A percentile compares a stretch with the other conserved stretches of the same genome.
phyloP scores from a whole-genome alignment of 768 basidiomycete genomes.

The Lepiota venenata region DNA sequence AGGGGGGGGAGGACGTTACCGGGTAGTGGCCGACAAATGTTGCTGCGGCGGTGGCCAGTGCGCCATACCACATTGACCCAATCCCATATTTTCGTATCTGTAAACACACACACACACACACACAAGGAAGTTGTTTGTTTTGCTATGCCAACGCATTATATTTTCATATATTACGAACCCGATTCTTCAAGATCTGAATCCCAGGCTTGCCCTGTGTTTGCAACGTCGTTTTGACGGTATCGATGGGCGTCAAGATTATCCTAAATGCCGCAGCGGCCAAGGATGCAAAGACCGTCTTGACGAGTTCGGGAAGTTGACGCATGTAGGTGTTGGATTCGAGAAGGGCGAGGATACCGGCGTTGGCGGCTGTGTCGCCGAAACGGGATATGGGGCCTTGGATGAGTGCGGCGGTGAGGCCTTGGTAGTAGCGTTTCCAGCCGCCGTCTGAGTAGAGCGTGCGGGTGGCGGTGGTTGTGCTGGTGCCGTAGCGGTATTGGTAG shows the following conservation, averaged over 20 bases:
- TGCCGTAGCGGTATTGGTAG: constrained; percentile 92
- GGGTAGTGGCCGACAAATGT: constrained; percentile 94
- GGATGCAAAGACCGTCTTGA: constrained; percentile 81
- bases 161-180: constrained; percentile 38
- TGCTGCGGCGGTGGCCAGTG: constrained; percentile 87
- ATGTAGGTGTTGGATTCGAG: constrained; percentile 74
- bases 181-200: constrained; percentile 55
- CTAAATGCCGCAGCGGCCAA: constrained; percentile 80
- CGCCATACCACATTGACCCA: constrained; percentile 84
- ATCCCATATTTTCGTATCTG: constrained; percentile 76
- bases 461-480: constrained; percentile 61
- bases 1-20: constrained; percentile 26
- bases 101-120: too few species aligned
- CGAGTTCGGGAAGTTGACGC: constrained; percentile 51
- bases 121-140: too few species aligned
- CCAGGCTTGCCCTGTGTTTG: constrained; percentile 86
- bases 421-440: constrained; percentile 82
- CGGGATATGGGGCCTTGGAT: constrained; percentile 82
- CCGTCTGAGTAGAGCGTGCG: constrained; percentile 73
- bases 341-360: constrained; percentile 86
- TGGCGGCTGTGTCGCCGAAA: constrained; percentile 95
- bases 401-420: constrained; percentile 82
- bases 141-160: too few species aligned
- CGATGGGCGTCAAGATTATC: constrained; percentile 90
- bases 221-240: constrained; percentile 93